These are phyloP conservation scores for Sphagnum tenellum DNA, from an alignment of 225 moss, liverwort and hornwort species.

Conservation along the genomic window DNA sequence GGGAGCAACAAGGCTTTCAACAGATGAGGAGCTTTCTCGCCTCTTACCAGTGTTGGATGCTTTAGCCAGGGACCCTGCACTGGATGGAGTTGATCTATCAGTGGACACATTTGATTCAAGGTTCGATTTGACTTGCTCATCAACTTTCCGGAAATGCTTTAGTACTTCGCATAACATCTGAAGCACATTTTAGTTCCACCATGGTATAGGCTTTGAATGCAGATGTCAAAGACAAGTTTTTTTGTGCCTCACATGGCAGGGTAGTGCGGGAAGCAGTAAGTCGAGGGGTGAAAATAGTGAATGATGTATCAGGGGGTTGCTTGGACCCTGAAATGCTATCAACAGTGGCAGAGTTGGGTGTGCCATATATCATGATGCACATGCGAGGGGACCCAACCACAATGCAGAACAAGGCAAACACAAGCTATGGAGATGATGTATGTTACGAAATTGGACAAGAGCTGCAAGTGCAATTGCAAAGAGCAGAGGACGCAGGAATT, in stretches of 20 bases:
- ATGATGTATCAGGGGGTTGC: constrained; percentile 83
- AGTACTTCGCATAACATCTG: too few species aligned
- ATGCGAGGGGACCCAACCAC: constrained; percentile 81
- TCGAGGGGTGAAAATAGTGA: constrained; percentile 66
- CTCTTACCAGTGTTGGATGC: constrained; percentile 69
- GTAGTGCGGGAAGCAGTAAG: constrained; percentile 69
- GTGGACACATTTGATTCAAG: constrained; percentile 85
- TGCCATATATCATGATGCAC: constrained; percentile 82
- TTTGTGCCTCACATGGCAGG: constrained; percentile 13
- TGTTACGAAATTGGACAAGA: constrained; percentile 69
- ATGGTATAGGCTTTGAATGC: too few species aligned
- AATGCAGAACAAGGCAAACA: constrained; percentile 62
- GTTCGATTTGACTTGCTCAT: constrained; percentile 1
- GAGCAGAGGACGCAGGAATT: constrained; percentile 67
- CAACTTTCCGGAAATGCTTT: too few species aligned
- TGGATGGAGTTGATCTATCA: constrained; percentile 56
- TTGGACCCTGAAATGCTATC: constrained; percentile 77
- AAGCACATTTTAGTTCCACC: too few species aligned
- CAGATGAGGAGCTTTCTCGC: constrained; percentile 66
- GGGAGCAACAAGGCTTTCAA: constrained; percentile 58
- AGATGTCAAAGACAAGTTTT: too few species aligned
- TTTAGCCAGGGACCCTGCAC: constrained; percentile 34
- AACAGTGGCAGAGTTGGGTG: constrained; percentile 58
- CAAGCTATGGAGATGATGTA: constrained; percentile 37
- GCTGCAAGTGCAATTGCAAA: constrained; percentile 36